phyloP scores from a whole-genome alignment of 2,329 filamentous ascomycete species.

The Dactylellina drechsleri region DNA sequence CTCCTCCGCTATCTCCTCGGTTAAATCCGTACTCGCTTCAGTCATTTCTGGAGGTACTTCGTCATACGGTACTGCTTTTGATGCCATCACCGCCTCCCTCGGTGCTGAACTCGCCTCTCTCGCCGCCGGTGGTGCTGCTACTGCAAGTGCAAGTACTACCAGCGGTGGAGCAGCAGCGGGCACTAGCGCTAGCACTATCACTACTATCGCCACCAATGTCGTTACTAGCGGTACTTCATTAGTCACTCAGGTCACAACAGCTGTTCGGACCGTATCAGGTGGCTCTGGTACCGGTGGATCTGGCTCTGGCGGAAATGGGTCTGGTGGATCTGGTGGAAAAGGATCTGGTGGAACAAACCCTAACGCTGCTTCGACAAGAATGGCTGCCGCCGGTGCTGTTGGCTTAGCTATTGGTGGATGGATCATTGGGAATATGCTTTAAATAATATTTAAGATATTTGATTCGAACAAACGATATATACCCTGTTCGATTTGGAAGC shows the following conservation, averaged over 20 bases:
- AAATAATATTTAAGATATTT: background rate
- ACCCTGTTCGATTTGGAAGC: background rate
- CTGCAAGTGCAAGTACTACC: background rate
- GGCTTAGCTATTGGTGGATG: slow-evolving; percentile 43
- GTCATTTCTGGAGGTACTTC: slow-evolving; percentile 1
- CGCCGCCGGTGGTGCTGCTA: background rate
- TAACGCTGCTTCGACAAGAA: slow-evolving; percentile 33
- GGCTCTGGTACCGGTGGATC: background rate
- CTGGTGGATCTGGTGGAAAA: no score
- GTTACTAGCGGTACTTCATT: slow-evolving; percentile 8
- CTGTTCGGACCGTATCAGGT: background rate
- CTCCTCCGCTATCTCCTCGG: background rate
- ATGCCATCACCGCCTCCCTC: background rate
- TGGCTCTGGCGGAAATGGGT: background rate
- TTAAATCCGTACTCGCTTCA: background rate
- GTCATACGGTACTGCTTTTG: background rate
- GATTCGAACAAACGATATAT: background rate
- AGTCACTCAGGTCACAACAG: slow-evolving; percentile 3
- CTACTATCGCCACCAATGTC: background rate
- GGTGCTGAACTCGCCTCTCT: slow-evolving; percentile 8
- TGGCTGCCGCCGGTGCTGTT: slow-evolving; percentile 30
- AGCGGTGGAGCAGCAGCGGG: background rate
- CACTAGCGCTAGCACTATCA: background rate
- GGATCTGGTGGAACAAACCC: slow-evolving; percentile 5
- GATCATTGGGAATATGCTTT: slow-evolving; percentile 35